These are phyloP conservation scores for Myochromella boudieri DNA, from an alignment of 768 basidiomycete species.

Conservation along the genomic window DNA sequence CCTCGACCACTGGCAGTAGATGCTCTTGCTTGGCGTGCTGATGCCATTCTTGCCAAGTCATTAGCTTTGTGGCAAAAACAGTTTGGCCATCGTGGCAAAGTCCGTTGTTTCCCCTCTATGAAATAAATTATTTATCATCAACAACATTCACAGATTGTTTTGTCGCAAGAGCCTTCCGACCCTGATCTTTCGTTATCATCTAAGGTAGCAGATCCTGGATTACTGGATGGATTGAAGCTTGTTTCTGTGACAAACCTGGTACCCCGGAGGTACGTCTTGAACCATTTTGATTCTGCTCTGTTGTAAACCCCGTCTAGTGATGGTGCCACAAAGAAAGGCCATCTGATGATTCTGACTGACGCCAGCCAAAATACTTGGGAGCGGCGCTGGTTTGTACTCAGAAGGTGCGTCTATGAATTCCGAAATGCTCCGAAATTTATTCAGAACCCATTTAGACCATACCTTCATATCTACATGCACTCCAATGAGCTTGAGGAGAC, in stretches of 20 bases:
- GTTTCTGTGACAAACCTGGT: constrained; percentile 73
- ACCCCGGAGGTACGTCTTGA: constrained; percentile 59
- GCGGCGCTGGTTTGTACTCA: constrained; percentile 82
- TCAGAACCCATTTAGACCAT: constrained; percentile 57
- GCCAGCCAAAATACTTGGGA: constrained; percentile 82
- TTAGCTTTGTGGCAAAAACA: constrained; percentile 82
- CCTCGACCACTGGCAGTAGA: constrained; percentile 51
- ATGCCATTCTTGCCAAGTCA: constrained; percentile 63
- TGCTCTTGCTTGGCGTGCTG: constrained; percentile 63
- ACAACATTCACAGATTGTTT: constrained; percentile 57
- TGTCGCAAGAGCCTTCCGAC: constrained; percentile 71
- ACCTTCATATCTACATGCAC: constrained; percentile 83
- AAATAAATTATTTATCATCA: constrained; percentile 16
- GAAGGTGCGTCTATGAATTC: constrained; percentile 51
- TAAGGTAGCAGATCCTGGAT: constrained; percentile 30
- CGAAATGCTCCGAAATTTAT: not conserved
- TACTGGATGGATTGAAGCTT: constrained; percentile 60
- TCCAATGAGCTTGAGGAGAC: constrained; percentile 84
- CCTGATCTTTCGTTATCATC: constrained; percentile 37
- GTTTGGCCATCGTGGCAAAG: constrained; percentile 76
- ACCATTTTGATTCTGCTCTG: too few species aligned
- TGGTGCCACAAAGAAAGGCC: constrained; percentile 80
- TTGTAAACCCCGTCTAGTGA: constrained; percentile 54
- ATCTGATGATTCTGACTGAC: constrained; percentile 77
- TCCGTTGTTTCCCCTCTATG: constrained; percentile 43